Percentiles rank a stretch among this genome's conserved stretches.
phyloP scores from a whole-genome alignment of 2,329 filamentous ascomycete species.

The Tolypocladium capitatum region DNA sequence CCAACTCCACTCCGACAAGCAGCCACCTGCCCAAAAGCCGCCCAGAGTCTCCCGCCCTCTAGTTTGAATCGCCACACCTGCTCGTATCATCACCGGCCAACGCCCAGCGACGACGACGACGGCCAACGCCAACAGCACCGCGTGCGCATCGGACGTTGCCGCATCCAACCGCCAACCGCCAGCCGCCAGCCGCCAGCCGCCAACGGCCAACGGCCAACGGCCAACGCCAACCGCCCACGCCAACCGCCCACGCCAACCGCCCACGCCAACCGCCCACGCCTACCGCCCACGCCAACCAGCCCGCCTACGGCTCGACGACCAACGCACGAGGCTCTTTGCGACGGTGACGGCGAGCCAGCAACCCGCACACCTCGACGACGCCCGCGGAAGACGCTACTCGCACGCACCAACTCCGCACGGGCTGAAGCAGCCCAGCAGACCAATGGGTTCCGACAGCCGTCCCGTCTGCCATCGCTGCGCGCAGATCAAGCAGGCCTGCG shows the following conservation, averaged over 20 bases:
- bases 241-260: too few relatives aligned
- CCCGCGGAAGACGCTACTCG: background rate
- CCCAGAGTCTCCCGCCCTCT: too few relatives aligned
- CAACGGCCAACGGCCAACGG: too few relatives aligned
- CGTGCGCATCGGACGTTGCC: background rate
- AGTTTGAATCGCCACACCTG: background rate
- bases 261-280: too few relatives aligned
- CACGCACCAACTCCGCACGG: background rate
- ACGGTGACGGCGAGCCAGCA: too few relatives aligned
- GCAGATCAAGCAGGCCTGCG: slow-evolving; percentile 23
- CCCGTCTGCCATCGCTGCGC: slow-evolving; percentile 21
- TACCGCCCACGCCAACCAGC: too few relatives aligned
- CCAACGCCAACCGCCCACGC: too few relatives aligned
- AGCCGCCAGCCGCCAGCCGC: too few relatives aligned
- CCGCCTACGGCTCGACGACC: background rate
- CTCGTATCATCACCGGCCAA: background rate
- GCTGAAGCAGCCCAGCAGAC: too few relatives aligned
- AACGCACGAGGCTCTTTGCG: background rate
- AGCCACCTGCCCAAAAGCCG: background rate
- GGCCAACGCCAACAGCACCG: too few relatives aligned
- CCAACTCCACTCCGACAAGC: background rate
- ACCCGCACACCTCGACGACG: too few relatives aligned
- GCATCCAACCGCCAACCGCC: background rate
- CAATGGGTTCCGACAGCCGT: slow-evolving; percentile 15
- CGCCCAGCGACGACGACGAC: background rate